These are phyloP conservation scores for Kluyveromyces sp. DNA, from an alignment of 1,139 yeast species.

Conservation along the genomic window DNA sequence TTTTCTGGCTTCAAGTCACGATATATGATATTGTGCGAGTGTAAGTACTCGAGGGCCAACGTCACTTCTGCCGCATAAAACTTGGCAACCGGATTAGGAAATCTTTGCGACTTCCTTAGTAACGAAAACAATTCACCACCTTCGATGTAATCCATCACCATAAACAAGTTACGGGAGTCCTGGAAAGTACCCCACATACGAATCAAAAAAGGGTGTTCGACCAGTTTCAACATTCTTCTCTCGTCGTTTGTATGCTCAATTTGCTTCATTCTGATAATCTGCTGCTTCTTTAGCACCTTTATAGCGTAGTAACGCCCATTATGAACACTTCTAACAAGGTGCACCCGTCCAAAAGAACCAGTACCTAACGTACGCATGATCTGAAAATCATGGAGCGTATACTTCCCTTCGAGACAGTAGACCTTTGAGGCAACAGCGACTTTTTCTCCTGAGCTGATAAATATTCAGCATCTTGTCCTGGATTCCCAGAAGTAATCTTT, in stretches of 20 bases:
- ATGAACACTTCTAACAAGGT: slow-evolving; percentile 84
- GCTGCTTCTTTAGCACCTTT: slow-evolving; percentile 83
- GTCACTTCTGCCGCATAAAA: slow-evolving; percentile 96
- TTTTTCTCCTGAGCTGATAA: slow-evolving; percentile 9
- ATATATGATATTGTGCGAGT: slow-evolving; percentile 83
- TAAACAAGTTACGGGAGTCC: slow-evolving; percentile 78
- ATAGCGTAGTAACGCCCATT: slow-evolving; percentile 92
- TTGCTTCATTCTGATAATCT: slow-evolving; percentile 92
- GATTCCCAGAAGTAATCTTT: too few relatives aligned
- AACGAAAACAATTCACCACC: slow-evolving; percentile 93
- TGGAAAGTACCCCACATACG: slow-evolving; percentile 99
- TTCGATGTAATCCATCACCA: slow-evolving; percentile 98
- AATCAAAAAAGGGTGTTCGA: slow-evolving; percentile 89
- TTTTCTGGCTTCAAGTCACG: slow-evolving; percentile 96
- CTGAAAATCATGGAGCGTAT: slow-evolving; percentile 78
- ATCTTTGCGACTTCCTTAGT: slow-evolving; percentile 83
- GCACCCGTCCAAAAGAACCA: slow-evolving; percentile 96
- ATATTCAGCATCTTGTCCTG: background rate
- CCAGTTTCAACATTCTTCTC: slow-evolving; percentile 84
- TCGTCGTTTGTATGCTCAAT: slow-evolving; percentile 98
- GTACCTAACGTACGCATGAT: slow-evolving; percentile 93
- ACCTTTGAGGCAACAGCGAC: slow-evolving; percentile 31
- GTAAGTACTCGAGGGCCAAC: slow-evolving; percentile 85
- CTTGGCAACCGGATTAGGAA: slow-evolving; percentile 96
- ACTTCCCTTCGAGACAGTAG: slow-evolving; percentile 72